Conservation (phyloP, 129 eudicot species). For the Centrapalus pauciflorus region DNA sequence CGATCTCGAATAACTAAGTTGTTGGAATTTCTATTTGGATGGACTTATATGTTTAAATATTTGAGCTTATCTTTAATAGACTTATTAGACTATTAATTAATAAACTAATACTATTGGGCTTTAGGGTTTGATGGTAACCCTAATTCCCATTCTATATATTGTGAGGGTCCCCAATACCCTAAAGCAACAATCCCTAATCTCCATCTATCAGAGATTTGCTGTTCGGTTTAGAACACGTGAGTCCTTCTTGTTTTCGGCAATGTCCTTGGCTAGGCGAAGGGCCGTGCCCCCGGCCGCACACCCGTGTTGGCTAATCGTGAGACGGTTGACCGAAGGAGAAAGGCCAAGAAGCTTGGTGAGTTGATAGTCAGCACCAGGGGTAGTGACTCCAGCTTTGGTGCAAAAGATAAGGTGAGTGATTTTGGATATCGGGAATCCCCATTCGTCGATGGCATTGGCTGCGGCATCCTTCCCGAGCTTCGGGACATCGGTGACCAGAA, state of each 20-base stretch:
- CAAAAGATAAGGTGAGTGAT: slow-evolving; percentile 15
- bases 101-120: no score
- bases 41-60: no score
- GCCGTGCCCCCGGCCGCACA: slow-evolving; percentile 9
- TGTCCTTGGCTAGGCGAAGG: slow-evolving; percentile 16
- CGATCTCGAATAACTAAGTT: not conserved
- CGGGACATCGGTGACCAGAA: not conserved
- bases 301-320: slow-evolving; percentile 11
- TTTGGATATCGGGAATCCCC: slow-evolving; percentile 14
- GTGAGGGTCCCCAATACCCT: no score
- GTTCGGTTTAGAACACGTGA: slow-evolving; percentile 14
- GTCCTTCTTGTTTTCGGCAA: slow-evolving; percentile 14
- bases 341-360: slow-evolving; percentile 10
- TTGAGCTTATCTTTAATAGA: no score
- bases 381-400: not conserved
- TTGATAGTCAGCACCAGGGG: slow-evolving; percentile 14
- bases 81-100: no score
- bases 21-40: no score
- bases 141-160: no score
- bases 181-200: no score
- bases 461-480: slow-evolving; percentile 13
- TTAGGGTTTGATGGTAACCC: no score
- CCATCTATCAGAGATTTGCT: no score
- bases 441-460: not conserved
- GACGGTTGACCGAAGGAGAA: slow-evolving; percentile 10